Conservation (phyloP, 805 yeast genomes). For the Lipomyces sp. region DNA sequence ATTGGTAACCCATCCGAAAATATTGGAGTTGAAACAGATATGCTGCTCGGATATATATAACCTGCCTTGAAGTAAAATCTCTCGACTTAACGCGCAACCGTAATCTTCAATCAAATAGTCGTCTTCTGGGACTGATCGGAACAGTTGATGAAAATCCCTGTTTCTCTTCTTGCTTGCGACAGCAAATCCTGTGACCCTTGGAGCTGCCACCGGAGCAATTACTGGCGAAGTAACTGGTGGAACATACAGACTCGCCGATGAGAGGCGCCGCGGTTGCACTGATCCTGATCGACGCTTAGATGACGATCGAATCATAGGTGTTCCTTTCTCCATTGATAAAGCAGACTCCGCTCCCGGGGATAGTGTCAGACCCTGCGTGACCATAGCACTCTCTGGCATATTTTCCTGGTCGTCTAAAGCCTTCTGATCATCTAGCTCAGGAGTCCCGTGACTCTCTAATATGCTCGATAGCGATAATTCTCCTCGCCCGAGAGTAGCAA, state of each 20-base stretch:
- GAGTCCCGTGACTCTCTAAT: slow-evolving; percentile 6
- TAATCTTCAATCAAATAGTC: slow-evolving; percentile 85
- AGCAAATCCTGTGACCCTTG: slow-evolving; percentile 39
- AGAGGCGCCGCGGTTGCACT: slow-evolving; percentile 24
- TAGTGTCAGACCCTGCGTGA: no score
- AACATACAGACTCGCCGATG: slow-evolving; percentile 16
- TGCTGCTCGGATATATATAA: slow-evolving; percentile 77
- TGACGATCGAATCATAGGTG: slow-evolving; percentile 9
- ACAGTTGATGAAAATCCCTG: slow-evolving; percentile 75
- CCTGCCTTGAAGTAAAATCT: slow-evolving; percentile 85
- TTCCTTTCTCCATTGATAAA: neutral
- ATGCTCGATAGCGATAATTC: slow-evolving; percentile 42
- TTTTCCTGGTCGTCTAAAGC: neutral
- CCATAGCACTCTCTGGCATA: neutral
- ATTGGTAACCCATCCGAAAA: slow-evolving; percentile 90
- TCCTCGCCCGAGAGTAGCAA: slow-evolving; percentile 44
- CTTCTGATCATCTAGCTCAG: neutral
- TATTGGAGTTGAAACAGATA: slow-evolving; percentile 82
- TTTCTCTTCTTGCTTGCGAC: slow-evolving; percentile 66
- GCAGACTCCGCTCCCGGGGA: neutral
- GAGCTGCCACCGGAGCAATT: slow-evolving; percentile 5
- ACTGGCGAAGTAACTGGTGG: slow-evolving; percentile 3
- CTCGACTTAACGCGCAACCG: slow-evolving; percentile 86
- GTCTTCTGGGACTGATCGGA: slow-evolving; percentile 65
- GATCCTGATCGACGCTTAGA: slow-evolving; percentile 23